phyloP scores from a whole-genome alignment of 2,329 filamentous ascomycete genomes.

The Pseudogymnoascus sp. region DNA sequence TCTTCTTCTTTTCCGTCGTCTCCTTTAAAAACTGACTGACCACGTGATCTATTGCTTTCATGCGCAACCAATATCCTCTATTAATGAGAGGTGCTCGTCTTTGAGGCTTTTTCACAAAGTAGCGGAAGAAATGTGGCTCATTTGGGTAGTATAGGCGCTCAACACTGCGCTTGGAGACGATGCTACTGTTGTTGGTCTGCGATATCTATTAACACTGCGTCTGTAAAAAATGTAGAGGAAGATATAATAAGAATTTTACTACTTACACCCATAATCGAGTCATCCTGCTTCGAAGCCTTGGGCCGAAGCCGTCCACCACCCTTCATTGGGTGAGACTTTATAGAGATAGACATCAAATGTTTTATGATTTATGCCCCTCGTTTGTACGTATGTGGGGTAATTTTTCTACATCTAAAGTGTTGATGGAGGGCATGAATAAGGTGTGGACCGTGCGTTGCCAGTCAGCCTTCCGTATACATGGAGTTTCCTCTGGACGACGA shows the following conservation, averaged over 20 bases:
- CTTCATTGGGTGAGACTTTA: neutral
- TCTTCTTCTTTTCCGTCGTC: slow-evolving; percentile 49
- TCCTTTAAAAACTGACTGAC: slow-evolving; percentile 65
- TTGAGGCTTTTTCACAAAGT: slow-evolving; percentile 79
- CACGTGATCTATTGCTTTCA: slow-evolving; percentile 70
- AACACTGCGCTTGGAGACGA: slow-evolving; percentile 88
- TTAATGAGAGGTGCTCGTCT: slow-evolving; percentile 84
- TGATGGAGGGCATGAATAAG: neutral
- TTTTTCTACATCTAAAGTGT: neutral
- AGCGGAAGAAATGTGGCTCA: slow-evolving; percentile 76
- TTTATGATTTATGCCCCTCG: neutral
- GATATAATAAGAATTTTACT: neutral
- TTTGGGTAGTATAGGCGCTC: slow-evolving; percentile 73
- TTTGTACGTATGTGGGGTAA: neutral
- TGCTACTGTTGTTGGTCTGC: slow-evolving; percentile 83
- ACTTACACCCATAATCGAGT: slow-evolving; percentile 49
- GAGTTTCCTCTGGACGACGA: neutral
- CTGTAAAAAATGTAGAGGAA: neutral
- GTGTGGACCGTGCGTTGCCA: slow-evolving; percentile 5
- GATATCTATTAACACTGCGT: neutral
- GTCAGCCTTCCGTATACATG: neutral
- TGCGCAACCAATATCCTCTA: slow-evolving; percentile 77
- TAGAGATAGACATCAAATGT: neutral
- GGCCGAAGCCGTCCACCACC: slow-evolving; percentile 13
- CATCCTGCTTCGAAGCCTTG: slow-evolving; percentile 35